These are phyloP conservation scores for Plasmodium gallinaceum DNA, from an alignment of 169 alveolate genomes.

Conservation along the genomic window DNA sequence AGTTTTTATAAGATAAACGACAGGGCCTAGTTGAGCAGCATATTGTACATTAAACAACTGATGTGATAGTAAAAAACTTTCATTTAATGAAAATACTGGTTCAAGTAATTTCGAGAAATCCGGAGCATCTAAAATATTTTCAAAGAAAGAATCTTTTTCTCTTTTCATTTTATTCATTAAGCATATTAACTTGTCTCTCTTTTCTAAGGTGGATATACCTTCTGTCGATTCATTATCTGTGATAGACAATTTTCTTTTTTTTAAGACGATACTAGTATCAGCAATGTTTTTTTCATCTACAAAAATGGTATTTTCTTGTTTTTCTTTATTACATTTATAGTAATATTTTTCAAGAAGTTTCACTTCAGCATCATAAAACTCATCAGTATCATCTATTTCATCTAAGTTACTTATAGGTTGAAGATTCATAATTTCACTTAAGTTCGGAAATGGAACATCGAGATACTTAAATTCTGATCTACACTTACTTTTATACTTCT, in stretches of 20 bases:
- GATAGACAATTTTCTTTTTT: neutral
- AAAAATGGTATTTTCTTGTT: neutral
- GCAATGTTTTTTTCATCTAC: neutral
- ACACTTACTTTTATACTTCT: conserved; percentile 37
- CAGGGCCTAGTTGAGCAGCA: conserved; percentile 76
- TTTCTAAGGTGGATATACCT: conserved; percentile 1
- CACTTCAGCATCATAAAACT: conserved; percentile 69
- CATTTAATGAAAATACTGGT: conserved; percentile 59
- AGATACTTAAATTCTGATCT: conserved; percentile 35
- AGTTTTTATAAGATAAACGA: conserved; percentile 58
- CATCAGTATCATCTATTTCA: conserved; percentile 61
- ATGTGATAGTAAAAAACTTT: conserved; percentile 59
- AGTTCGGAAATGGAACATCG: conserved; percentile 68
- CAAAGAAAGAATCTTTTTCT: conserved; percentile 64
- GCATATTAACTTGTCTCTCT: conserved; percentile 44
- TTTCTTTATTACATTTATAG: neutral
- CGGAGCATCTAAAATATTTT: conserved; percentile 53
- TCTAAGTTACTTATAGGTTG: conserved; percentile 40
- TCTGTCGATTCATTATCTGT: conserved; percentile 4
- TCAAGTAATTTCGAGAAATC: conserved; percentile 67
- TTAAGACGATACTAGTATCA: conserved; percentile 7
- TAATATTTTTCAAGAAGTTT: conserved; percentile 42
- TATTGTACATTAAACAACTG: conserved; percentile 61
- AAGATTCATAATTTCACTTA: conserved; percentile 51
- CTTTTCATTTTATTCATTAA: conserved; percentile 62